These are phyloP conservation scores for Spathaspora hagerdaliae DNA, from an alignment of 805 yeast genomes.

Conservation along the genomic window DNA sequence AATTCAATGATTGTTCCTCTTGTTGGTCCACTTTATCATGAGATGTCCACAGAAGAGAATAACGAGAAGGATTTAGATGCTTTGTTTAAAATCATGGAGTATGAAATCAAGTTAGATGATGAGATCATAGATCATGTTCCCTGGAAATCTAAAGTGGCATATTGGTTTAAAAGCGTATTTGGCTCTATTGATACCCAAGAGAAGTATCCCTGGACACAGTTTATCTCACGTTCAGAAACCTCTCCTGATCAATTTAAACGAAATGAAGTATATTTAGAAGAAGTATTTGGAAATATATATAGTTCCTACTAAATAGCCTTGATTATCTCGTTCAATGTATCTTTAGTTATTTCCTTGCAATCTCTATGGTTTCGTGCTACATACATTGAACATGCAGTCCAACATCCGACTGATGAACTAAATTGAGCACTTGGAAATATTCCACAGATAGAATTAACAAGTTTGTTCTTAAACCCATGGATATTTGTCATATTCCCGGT, in stretches of 20 bases:
- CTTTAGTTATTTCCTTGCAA: conserved; percentile 11
- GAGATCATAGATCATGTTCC: not conserved
- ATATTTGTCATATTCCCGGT: conserved; percentile 22
- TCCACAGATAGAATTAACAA: conserved; percentile 11
- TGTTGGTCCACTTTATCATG: not conserved
- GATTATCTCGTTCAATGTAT: not conserved
- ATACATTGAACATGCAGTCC: conserved; percentile 31
- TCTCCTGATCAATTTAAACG: not conserved
- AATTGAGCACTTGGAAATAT: conserved; percentile 3
- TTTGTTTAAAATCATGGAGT: conserved; percentile 2
- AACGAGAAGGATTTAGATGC: not conserved
- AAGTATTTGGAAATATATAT: conserved; percentile 7
- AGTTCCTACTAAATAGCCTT: not conserved
- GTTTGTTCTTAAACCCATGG: conserved; percentile 18
- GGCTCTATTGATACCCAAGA: not conserved
- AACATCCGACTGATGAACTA: conserved; percentile 20
- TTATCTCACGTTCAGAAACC: conserved; percentile 2
- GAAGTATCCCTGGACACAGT: conserved; percentile 16
- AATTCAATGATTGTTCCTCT: not conserved
- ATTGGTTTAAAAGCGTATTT: not conserved
- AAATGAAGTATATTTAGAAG: conserved; percentile 9
- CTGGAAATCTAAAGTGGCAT: not conserved
- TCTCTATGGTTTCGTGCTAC: conserved; percentile 16
- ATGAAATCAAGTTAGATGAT: not conserved
- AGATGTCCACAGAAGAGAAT: not conserved